A percentile compares a stretch with the other conserved stretches of the same genome.
Conservation (phyloP, 371 early-diverging fungal genomes). For the Lichtheimia ornata region DNA sequence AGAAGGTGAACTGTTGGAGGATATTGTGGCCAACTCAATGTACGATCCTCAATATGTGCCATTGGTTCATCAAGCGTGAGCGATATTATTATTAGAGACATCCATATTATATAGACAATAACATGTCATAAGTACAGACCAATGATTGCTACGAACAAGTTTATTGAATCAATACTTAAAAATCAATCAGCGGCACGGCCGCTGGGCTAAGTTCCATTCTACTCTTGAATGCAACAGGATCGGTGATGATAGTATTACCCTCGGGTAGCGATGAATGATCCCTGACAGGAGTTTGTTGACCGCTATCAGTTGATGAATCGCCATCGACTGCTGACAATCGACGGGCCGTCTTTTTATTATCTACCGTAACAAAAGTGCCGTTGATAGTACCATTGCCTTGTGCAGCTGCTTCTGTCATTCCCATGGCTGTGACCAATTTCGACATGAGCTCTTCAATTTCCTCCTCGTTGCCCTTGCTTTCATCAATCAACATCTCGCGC, state of each 20-base stretch:
- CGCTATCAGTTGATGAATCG: constrained; percentile 18
- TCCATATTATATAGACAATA: constrained; percentile 4
- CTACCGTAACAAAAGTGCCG: constrained; percentile 46
- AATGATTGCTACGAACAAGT: neutral
- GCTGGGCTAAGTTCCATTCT: constrained; percentile 55
- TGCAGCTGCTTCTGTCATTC: constrained; percentile 23
- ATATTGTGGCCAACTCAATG: constrained; percentile 54
- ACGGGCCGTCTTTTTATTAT: constrained; percentile 46
- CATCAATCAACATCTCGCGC: constrained; percentile 43
- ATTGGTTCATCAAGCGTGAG: constrained; percentile 37
- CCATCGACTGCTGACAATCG: constrained; percentile 32
- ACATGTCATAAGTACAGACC: constrained; percentile 6
- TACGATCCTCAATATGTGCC: constrained; percentile 63
- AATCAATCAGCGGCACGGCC: constrained; percentile 42
- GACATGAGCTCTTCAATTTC: constrained; percentile 46
- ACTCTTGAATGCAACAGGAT: constrained; percentile 57
- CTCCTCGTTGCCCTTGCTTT: constrained; percentile 46
- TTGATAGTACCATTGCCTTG: constrained; percentile 17
- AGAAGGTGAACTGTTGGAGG: constrained; percentile 51
- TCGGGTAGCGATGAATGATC: constrained; percentile 33
- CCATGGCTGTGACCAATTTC: constrained; percentile 42
- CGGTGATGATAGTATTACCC: constrained; percentile 45
- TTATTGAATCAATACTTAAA: constrained; percentile 9
- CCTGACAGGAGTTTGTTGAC: constrained; percentile 17
- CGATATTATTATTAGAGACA: constrained; percentile 6